These are phyloP conservation scores for Acacia pycnantha DNA, from an alignment of 331 rosid genomes.

Conservation along the genomic window DNA sequence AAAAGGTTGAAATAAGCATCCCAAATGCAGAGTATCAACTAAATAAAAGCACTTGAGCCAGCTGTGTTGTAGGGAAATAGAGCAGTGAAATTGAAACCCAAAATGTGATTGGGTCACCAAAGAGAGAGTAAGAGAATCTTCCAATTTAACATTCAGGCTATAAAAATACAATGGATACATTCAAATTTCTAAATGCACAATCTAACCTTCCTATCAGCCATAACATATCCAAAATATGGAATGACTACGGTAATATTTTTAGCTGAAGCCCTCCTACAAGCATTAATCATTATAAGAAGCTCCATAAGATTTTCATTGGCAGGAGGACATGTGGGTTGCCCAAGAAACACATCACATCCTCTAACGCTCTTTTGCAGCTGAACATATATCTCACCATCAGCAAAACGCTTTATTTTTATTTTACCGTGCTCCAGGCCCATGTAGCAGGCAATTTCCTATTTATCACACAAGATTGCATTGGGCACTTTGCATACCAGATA, in stretches of 20 bases:
- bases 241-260: slow-evolving; percentile 91
- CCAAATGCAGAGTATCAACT: too few relatives aligned
- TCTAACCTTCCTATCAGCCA: slow-evolving; percentile 93
- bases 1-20: too few relatives aligned
- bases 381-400: too few relatives aligned
- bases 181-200: neutral
- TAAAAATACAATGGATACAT: neutral
- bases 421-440: slow-evolving; percentile 89
- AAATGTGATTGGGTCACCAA: neutral
- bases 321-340: slow-evolving; percentile 97
- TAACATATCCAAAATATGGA: slow-evolving; percentile 94
- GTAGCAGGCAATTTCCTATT: slow-evolving; percentile 93
- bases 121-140: neutral
- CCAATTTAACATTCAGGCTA: neutral
- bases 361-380: slow-evolving; percentile 97
- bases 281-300: slow-evolving; percentile 91
- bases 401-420: slow-evolving; percentile 89
- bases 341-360: slow-evolving; percentile 92
- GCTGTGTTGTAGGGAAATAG: neutral
- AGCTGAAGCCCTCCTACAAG: slow-evolving; percentile 95
- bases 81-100: neutral
- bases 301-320: slow-evolving; percentile 96
- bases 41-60: too few relatives aligned
- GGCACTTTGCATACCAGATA: neutral
- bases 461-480: neutral